phyloP scores from a whole-genome alignment of 2,329 filamentous ascomycete species.

The Pleomassaria siparia region DNA sequence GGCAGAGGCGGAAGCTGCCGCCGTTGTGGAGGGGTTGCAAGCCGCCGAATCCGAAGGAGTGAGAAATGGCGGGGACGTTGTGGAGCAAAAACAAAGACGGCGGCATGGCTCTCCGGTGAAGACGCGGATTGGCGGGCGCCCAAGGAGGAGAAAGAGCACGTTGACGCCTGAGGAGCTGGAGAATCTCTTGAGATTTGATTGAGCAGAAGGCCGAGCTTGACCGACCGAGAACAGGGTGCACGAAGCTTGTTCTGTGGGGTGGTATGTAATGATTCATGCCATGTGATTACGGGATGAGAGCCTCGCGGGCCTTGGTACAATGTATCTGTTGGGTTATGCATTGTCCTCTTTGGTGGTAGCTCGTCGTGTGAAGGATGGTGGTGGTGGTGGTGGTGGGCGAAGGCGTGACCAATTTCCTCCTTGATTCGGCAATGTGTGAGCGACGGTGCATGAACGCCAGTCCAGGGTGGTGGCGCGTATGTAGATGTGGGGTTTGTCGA shows the following conservation, averaged over 20 bases:
- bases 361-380: neutral
- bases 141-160: constrained; percentile 70
- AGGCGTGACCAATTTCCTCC: constrained; percentile 14
- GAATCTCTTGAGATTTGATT: constrained; percentile 38
- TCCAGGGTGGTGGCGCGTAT: constrained; percentile 28
- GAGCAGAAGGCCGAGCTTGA: constrained; percentile 14
- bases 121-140: constrained; percentile 57
- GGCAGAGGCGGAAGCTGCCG: constrained; percentile 48
- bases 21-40: constrained; percentile 27
- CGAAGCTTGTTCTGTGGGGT: constrained; percentile 13
- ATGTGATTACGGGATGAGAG: neutral
- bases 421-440: constrained; percentile 17
- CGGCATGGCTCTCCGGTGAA: constrained; percentile 36
- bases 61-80: constrained; percentile 18
- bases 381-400: constrained; percentile 13
- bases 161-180: constrained; percentile 75
- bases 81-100: constrained; percentile 20
- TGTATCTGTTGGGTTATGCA: constrained; percentile 17
- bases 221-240: constrained; percentile 9
- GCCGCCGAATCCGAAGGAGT: constrained; percentile 12
- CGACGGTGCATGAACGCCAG: constrained; percentile 23
- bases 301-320: constrained; percentile 14
- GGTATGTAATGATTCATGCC: constrained; percentile 10
- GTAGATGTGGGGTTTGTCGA: constrained; percentile 11
- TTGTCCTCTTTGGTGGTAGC: constrained; percentile 5